Base-by-base conservation (phyloP, 2,329 filamentous ascomycete genomes). In the Penicillium decumbens region DNA sequence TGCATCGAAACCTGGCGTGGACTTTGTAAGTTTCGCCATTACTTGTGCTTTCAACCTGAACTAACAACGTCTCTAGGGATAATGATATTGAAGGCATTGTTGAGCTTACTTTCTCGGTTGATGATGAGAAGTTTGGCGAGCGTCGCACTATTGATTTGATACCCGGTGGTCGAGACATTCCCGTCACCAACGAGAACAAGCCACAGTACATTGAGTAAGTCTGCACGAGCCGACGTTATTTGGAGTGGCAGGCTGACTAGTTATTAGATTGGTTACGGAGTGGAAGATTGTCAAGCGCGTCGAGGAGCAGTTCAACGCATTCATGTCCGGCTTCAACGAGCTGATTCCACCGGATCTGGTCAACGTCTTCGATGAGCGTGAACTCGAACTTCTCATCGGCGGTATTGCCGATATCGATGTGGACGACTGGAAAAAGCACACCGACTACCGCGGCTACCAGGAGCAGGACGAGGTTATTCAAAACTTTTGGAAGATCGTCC, bases 401-500 rank as follows among this genome's bases (percentile, higher is more conserved):
- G 93, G 93, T 80, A 98, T 98, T 63, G 93, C 93, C n/a, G 93
- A 98, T 73, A 98, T 98, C 61, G 93, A 98, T 65, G 92, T 98
- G 13, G 93, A 98, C 53, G 93, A 98, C 73, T 98, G 93, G 93
- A 97, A 98, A 86, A 98, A 98, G 79, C 93, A 98, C 75, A 98
- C 93, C 41, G 93, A 98, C 68, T 98, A 98, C 73, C 87, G 93
- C 62, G 93, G 93, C 47, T 98, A 98, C 79, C 96, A 95, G 8
- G 93, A 98, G 74, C 90, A 85, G 49, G 93, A 98, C 64, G 89
- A 96, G 66, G 93, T 98, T 24, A 93, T 98, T 59, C 88, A 95
- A 71, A 91, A 95, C 77, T 98, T 98, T 81, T 98, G 93, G 93
- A 91, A 95, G 78, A 79, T 82, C 51, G 93, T 98, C 58, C 85